Conservation (phyloP, 2,329 filamentous ascomycete species). For the Aspergillus ruber region DNA sequence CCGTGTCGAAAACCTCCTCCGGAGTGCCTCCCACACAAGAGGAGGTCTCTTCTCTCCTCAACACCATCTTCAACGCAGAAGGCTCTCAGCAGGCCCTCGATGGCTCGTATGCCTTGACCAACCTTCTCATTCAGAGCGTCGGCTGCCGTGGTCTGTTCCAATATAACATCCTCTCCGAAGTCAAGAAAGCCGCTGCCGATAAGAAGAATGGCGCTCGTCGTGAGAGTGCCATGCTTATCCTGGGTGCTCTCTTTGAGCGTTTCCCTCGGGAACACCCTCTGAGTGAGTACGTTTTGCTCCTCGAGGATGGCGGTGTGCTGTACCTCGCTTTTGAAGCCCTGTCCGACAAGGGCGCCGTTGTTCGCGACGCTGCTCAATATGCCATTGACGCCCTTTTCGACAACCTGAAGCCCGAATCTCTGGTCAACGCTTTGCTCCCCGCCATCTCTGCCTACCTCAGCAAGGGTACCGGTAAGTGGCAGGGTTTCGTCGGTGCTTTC, state of each 20-base stretch:
- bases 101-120: slow-evolving; percentile 59
- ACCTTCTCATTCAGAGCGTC: slow-evolving; percentile 58
- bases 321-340: slow-evolving; percentile 72
- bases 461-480: slow-evolving; percentile 91
- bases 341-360: slow-evolving; percentile 80
- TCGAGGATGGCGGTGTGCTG: slow-evolving; percentile 72
- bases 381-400: slow-evolving; percentile 83
- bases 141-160: slow-evolving; percentile 56
- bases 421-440: slow-evolving; percentile 76
- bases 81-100: slow-evolving; percentile 65
- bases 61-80: slow-evolving; percentile 62
- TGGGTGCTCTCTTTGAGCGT: slow-evolving; percentile 88
- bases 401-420: slow-evolving; percentile 71
- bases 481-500: slow-evolving; percentile 83
- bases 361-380: slow-evolving; percentile 88
- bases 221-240: slow-evolving; percentile 89
- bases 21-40: slow-evolving; percentile 54
- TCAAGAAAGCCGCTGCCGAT: slow-evolving; percentile 74
- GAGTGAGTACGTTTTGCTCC: slow-evolving; percentile 72
- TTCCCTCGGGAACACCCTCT: slow-evolving; percentile 71
- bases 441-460: slow-evolving; percentile 67
- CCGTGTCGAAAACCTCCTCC: slow-evolving; percentile 43
- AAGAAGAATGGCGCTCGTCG: slow-evolving; percentile 85
- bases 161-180: slow-evolving; percentile 57
- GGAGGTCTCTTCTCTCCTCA: slow-evolving; percentile 59